Evolutionary conservation across 148 eudicot species (phyloP).

Genomic region (Amaranthus palmeri): DNA sequence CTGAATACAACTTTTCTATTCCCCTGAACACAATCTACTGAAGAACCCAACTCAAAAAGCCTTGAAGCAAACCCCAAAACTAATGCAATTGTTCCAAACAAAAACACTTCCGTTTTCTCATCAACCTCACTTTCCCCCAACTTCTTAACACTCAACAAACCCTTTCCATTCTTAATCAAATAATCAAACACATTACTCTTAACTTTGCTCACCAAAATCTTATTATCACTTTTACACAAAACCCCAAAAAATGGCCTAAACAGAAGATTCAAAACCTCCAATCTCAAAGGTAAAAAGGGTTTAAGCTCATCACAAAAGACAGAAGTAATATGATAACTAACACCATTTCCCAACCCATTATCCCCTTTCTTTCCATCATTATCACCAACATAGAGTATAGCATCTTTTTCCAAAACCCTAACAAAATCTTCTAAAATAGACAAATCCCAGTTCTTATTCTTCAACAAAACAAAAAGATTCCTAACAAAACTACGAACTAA

Average conservation of each 20-base stretch:
- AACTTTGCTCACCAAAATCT: slow-evolving; percentile 64
- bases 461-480: slow-evolving; percentile 47
- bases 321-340: slow-evolving; percentile 67
- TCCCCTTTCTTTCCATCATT: slow-evolving; percentile 15
- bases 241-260: slow-evolving; percentile 53
- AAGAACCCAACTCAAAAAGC: slow-evolving; percentile 64
- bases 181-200: slow-evolving; percentile 54
- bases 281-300: slow-evolving; percentile 50
- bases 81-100: slow-evolving; percentile 53
- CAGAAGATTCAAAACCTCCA: slow-evolving; percentile 46
- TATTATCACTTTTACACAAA: slow-evolving; percentile 47
- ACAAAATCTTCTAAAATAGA: slow-evolving; percentile 34
- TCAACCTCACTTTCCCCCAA: slow-evolving; percentile 28
- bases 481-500: slow-evolving; percentile 58
- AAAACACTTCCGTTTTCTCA: slow-evolving; percentile 28
- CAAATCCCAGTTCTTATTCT: slow-evolving; percentile 55
- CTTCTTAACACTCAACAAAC: slow-evolving; percentile 40
- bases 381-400: slow-evolving; percentile 42
- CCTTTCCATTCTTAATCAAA: slow-evolving; percentile 54
- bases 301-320: slow-evolving; percentile 69
- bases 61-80: slow-evolving; percentile 47
- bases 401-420: slow-evolving; percentile 39
- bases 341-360: slow-evolving; percentile 61
- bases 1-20: slow-evolving; percentile 71
- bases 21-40: slow-evolving; percentile 67